Conservation (phyloP, 768 basidiomycete genomes). For the Kwoniella heveanensis region DNA sequence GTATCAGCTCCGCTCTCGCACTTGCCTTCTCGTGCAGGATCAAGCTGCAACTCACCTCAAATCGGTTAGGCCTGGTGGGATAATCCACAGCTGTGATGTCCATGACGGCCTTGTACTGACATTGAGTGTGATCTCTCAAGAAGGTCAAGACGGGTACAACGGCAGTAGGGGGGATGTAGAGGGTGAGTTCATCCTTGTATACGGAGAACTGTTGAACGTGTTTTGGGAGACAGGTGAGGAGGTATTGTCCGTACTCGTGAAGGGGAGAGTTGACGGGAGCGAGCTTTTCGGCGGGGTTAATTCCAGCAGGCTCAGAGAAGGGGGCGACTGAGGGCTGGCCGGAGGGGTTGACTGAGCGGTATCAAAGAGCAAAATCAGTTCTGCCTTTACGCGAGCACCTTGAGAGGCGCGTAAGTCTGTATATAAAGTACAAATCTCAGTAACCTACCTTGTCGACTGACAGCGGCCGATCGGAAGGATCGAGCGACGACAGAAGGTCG, state of each 20-base stretch:
- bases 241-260: conserved; percentile 90
- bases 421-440: neutral
- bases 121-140: conserved; percentile 91
- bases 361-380: neutral
- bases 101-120: conserved; percentile 88
- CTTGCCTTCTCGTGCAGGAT: neutral
- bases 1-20: too few relatives aligned
- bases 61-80: conserved; percentile 87
- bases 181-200: conserved; percentile 88
- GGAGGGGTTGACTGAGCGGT: conserved; percentile 26
- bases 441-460: conserved; percentile 19
- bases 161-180: conserved; percentile 80
- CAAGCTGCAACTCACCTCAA: conserved; percentile 63
- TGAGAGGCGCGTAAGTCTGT: too few relatives aligned
- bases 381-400: conserved; percentile 5
- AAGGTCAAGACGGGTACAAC: conserved; percentile 85
- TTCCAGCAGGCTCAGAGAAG: conserved; percentile 84
- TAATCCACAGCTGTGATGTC: conserved; percentile 96
- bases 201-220: conserved; percentile 98
- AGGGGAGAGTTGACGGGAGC: conserved; percentile 75
- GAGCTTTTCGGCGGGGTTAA: conserved; percentile 75
- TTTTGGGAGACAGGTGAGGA: conserved; percentile 90
- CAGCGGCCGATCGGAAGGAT: conserved; percentile 25
- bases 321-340: conserved; percentile 61
- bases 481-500: conserved; percentile 20